Evolutionary conservation across 768 basidiomycete species (phyloP).

Genomic region (Pleurotus platypus): DNA sequence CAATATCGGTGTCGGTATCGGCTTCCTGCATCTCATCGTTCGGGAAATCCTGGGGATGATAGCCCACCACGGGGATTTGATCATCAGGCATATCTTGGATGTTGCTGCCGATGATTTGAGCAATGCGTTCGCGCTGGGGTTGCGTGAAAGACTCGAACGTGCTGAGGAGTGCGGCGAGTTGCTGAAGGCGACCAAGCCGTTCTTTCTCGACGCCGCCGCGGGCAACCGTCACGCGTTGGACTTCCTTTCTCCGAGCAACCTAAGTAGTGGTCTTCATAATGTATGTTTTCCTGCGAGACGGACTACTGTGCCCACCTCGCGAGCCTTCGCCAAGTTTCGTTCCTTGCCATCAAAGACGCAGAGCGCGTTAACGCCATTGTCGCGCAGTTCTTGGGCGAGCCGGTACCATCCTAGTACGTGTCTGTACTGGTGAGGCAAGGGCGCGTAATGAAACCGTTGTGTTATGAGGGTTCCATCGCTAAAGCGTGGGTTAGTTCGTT

Average conservation of each 20-base stretch:
- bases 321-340: slow-evolving; percentile 63
- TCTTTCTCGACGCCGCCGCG: slow-evolving; percentile 58
- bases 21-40: background rate
- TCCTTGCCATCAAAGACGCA: slow-evolving; percentile 81
- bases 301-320: slow-evolving; percentile 49
- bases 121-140: slow-evolving; percentile 21
- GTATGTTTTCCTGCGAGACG: background rate
- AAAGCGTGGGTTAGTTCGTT: slow-evolving; percentile 7
- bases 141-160: slow-evolving; percentile 30
- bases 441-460: slow-evolving; percentile 75
- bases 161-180: slow-evolving; percentile 35
- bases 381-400: slow-evolving; percentile 58
- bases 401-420: slow-evolving; percentile 82
- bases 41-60: background rate
- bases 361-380: slow-evolving; percentile 52
- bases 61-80: background rate
- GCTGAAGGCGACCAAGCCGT: slow-evolving; percentile 51
- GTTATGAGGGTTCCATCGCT: slow-evolving; percentile 88
- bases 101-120: slow-evolving; percentile 11
- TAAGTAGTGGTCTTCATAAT: slow-evolving; percentile 19
- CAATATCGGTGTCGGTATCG: too few relatives aligned
- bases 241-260: slow-evolving; percentile 53
- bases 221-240: slow-evolving; percentile 40
- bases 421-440: slow-evolving; percentile 55
- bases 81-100: too few relatives aligned